Percentiles rank a stretch among this genome's conserved stretches.
phyloP scores from a whole-genome alignment of 192 early-diverging fungal genomes.

The Backusella liffmaniae region DNA sequence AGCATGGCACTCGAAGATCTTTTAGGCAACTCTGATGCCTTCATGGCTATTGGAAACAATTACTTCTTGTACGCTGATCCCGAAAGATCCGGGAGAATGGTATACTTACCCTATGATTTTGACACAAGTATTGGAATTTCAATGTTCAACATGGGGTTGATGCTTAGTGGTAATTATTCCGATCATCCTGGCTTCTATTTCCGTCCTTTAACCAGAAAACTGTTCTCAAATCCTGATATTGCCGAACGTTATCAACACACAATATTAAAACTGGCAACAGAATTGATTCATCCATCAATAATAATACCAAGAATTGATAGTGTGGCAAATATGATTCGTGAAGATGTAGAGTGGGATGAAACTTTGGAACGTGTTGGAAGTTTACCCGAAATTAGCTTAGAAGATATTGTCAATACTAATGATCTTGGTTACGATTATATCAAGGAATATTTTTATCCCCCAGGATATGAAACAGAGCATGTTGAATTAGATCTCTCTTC shows the following conservation, averaged over 20 bases:
- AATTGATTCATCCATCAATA: neutral
- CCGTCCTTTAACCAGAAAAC: constrained; percentile 9
- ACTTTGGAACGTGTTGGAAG: neutral
- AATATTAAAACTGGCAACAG: neutral
- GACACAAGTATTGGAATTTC: neutral
- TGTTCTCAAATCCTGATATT: neutral
- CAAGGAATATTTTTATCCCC: neutral
- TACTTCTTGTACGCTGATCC: constrained; percentile 13
- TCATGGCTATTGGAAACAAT: constrained; percentile 2
- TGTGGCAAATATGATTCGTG: constrained; percentile 8
- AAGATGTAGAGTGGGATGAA: constrained; percentile 18
- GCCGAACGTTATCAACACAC: neutral
- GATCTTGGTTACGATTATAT: constrained; percentile 1
- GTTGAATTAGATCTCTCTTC: neutral
- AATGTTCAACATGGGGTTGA: neutral
- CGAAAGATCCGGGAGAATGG: neutral
- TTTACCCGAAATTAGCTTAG: neutral
- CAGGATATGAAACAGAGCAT: neutral
- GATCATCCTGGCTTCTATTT: constrained; percentile 5
- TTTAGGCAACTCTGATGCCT: constrained; percentile 5
- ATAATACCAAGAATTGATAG: neutral
- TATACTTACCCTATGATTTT: neutral
- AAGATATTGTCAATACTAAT: neutral
- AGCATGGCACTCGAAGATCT: constrained; percentile 15
- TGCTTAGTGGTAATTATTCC: constrained; percentile 13